A percentile compares a stretch with the other conserved stretches of the same genome.
Evolutionary conservation across 495 filamentous ascomycete species (phyloP).

Genomic region (Chaetomidium leptoderma): DNA sequence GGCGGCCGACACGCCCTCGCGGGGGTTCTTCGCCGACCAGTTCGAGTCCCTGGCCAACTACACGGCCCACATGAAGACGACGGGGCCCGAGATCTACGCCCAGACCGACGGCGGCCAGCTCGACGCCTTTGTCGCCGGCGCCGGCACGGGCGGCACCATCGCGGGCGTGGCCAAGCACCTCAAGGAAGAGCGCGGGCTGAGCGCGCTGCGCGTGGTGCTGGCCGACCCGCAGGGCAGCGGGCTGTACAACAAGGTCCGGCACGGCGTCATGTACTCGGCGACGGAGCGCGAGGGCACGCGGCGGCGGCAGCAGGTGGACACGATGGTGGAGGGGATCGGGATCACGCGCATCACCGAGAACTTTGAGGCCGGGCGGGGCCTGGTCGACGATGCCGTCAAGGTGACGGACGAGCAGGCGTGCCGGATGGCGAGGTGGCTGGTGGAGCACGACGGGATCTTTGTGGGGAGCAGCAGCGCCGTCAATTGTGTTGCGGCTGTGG

Average conservation of each 20-base stretch:
- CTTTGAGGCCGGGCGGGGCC: constrained; percentile 75
- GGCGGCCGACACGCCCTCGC: constrained; percentile 37
- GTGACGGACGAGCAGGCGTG: constrained; percentile 91
- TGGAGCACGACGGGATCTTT: constrained; percentile 95
- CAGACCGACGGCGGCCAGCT: constrained; percentile 74
- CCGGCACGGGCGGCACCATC: constrained; percentile 92
- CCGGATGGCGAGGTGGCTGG: constrained; percentile 89
- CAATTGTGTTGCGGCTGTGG: constrained; percentile 88
- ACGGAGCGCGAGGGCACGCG: constrained; percentile 88
- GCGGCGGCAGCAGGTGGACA: constrained; percentile 85
- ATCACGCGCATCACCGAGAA: constrained; percentile 90
- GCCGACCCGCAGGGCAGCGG: constrained; percentile 95
- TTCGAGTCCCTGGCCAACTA: constrained; percentile 90
- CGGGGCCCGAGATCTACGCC: constrained; percentile 80
- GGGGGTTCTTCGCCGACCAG: constrained; percentile 92
- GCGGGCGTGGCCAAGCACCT: constrained; percentile 79
- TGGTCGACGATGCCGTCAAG: constrained; percentile 85
- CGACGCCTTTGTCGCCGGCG: constrained; percentile 92
- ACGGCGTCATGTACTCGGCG: constrained; percentile 91
- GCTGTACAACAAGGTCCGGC: constrained; percentile 80
- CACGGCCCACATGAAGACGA: constrained; percentile 73
- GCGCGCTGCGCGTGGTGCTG: constrained; percentile 65
- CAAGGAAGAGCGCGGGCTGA: constrained; percentile 52
- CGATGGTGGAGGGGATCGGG: constrained; percentile 92
- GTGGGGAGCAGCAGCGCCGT: constrained; percentile 90